Evolutionary conservation across 1,284 basidiomycete genomes (phyloP), one percentile per base, ranked within the genome.

Genomic region (Malassezia arunalokei): DNA sequence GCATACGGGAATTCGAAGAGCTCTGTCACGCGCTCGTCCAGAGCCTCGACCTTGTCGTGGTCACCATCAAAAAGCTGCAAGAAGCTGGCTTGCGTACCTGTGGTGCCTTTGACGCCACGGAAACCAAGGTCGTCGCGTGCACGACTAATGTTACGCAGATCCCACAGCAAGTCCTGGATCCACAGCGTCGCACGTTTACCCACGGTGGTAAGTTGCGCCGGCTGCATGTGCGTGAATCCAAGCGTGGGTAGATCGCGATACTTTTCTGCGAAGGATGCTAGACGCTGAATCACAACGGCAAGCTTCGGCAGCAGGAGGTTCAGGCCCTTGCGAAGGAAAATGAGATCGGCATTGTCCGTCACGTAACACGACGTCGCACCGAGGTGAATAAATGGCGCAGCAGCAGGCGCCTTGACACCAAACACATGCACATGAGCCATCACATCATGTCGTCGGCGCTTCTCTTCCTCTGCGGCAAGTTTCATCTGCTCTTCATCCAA

Each of bases 391-490:
- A 96, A 95, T 12, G 89, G 87, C 8, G 92, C 92, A 12, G 92
- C 92, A 41, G 88, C 86, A 12, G 94, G 94, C 1, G 89, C 90
- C 54, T 94, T 86, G 30, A 80, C 80, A 9, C 92, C 92, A 74
- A 95, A 98, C 8, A 89, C 92, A 76, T 98, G 89, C 38, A 98
- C 92, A 74, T 98, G 92, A 0, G 92, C 92, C 92, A 98, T 98
- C 47, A 96, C 91, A 76, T 96, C 92, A 76, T 98, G 92, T n/a
- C 92, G 80, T 28, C 94, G 78, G 75, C 88, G 91, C 79, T 94
- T 96, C 77, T 98, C 92, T 75, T 98, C 94, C 58, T 81, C 78
- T 0, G 89, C 90, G 2, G 92, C 92, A 49, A 87, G 79, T 62
- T 84, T 84, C 74, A 96, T 95, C 76, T 98, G 94, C 40, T 83